phyloP scores from a whole-genome alignment of 257 asterid species.

The Parsonsia alboflavescens region DNA sequence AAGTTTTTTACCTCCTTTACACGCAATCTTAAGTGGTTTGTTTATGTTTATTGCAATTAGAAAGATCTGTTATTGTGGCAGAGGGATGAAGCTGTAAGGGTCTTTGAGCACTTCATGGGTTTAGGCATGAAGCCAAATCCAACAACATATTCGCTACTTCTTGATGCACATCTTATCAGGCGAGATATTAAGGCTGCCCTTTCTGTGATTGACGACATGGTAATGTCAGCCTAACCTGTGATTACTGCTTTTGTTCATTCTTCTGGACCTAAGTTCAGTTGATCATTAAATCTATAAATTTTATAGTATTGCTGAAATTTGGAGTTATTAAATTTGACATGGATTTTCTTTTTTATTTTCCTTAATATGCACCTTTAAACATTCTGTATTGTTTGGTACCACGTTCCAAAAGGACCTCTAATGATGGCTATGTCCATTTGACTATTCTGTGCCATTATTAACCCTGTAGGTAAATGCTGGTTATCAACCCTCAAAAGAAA shows the following conservation, averaged over 20 bases:
- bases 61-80: conserved; percentile 33
- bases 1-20: background rate
- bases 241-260: background rate
- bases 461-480: conserved; percentile 58
- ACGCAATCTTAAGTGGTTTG: background rate
- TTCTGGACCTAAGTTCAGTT: background rate
- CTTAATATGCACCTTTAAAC: background rate
- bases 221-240: conserved; percentile 26
- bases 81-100: conserved; percentile 92
- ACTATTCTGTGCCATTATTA: conserved; percentile 1
- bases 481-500: conserved; percentile 57
- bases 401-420: background rate
- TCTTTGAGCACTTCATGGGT: conserved; percentile 66
- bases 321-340: background rate
- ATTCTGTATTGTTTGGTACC: background rate
- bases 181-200: conserved; percentile 78
- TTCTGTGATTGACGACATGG: conserved; percentile 69
- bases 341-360: background rate
- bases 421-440: conserved; percentile 1
- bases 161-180: conserved; percentile 68
- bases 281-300: background rate
- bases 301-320: background rate
- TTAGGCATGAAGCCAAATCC: conserved; percentile 67
- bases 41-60: background rate
- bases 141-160: conserved; percentile 64